phyloP scores from a whole-genome alignment of 441 rosid genomes.

The Populus hybrid region DNA sequence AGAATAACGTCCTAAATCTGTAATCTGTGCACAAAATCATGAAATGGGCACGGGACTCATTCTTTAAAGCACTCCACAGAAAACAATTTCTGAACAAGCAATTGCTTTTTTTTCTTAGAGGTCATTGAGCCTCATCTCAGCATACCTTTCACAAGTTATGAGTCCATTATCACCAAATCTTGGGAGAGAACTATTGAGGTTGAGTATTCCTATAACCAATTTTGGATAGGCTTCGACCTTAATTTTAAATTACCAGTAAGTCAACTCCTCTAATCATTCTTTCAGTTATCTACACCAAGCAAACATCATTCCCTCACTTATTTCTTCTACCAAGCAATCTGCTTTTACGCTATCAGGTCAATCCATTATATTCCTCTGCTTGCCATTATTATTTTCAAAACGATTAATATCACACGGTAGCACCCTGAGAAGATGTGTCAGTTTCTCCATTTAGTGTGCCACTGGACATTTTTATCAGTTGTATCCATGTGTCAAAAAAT shows the following conservation, averaged over 20 bases:
- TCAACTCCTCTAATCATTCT: neutral
- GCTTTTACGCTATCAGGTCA: neutral
- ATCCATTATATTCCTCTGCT: neutral
- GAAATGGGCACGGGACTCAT: neutral
- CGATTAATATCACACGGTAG: neutral
- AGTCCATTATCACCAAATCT: neutral
- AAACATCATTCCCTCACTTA: neutral
- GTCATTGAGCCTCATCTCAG: neutral
- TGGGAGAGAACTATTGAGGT: neutral
- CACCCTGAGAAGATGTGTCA: neutral
- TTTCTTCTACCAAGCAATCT: neutral
- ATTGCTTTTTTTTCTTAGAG: neutral
- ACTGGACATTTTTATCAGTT: neutral
- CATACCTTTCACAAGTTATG: neutral
- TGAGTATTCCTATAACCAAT: neutral
- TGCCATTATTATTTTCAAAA: neutral
- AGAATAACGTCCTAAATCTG: neutral
- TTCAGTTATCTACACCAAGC: neutral
- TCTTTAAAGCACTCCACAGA: neutral
- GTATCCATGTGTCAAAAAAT: neutral
- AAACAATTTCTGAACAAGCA: neutral
- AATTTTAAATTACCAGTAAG: neutral
- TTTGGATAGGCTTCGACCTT: neutral
- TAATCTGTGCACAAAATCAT: neutral
- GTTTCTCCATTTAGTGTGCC: neutral